Percentiles rank a stretch among this genome's conserved stretches.
Evolutionary conservation across 2,329 filamentous ascomycete genomes (phyloP).

Genomic region (Coniochaeta pulveracea): DNA sequence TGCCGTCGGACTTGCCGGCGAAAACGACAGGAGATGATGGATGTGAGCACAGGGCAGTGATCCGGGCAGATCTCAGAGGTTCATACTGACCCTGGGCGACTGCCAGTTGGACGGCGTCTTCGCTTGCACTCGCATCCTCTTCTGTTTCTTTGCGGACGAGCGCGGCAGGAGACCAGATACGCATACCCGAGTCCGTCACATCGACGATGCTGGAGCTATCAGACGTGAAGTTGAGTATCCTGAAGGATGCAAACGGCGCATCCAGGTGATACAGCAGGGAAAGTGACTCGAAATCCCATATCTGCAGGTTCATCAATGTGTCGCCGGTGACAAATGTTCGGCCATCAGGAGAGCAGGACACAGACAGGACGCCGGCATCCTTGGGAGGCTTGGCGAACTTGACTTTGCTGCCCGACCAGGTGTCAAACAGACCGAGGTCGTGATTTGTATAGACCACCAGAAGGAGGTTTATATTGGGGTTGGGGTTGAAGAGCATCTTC

Average conservation of each 20-base stretch:
- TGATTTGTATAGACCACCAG: conserved; percentile 11
- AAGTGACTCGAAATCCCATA: conserved; percentile 14
- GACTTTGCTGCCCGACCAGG: conserved; percentile 9
- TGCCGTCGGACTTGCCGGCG: conserved; percentile 9
- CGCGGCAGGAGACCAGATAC: conserved; percentile 12
- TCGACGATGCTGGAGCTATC: conserved; percentile 11
- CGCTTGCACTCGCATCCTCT: conserved; percentile 11
- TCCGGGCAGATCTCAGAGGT: conserved; percentile 6
- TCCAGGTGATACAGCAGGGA: conserved; percentile 10
- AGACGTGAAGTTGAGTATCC: conserved; percentile 11
- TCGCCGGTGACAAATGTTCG: conserved; percentile 11
- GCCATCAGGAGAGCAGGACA: conserved; percentile 11
- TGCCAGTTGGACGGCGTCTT: conserved; percentile 5
- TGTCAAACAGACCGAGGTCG: conserved; percentile 11
- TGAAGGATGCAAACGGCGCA: conserved; percentile 7
- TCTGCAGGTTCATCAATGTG: conserved; percentile 8
- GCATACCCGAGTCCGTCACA: conserved; percentile 12
- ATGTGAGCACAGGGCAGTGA: conserved; percentile 9
- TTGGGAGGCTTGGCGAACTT: conserved; percentile 3
- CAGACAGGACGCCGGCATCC: conserved; percentile 7
- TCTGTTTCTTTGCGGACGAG: conserved; percentile 11
- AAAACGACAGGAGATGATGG: conserved; percentile 7
- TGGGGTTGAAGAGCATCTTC: conserved; percentile 13
- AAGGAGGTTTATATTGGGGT: conserved; percentile 10
- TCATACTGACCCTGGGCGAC: conserved; percentile 9